phyloP scores from a whole-genome alignment of 1,139 yeast species.

The Pneumocystis murina region DNA sequence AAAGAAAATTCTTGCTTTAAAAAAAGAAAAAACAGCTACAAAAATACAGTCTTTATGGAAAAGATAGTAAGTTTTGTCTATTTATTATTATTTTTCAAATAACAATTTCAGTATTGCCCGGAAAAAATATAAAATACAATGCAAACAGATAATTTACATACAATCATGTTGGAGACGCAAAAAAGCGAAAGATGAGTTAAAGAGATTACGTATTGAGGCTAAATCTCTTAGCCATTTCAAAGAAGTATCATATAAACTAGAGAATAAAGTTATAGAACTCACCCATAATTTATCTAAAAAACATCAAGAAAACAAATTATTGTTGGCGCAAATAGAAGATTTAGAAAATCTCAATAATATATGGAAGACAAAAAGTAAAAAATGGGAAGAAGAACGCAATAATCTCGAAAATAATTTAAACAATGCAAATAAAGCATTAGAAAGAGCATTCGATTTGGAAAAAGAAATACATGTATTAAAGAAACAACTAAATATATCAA shows the following conservation, averaged over 20 bases:
- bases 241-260: slow-evolving; percentile 83
- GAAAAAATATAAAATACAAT: slow-evolving; percentile 29
- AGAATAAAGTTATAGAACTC: slow-evolving; percentile 87
- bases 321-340: slow-evolving; percentile 46
- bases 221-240: slow-evolving; percentile 78
- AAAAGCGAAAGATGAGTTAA: slow-evolving; percentile 52
- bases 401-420: slow-evolving; percentile 17
- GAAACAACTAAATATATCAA: slow-evolving; percentile 47
- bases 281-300: slow-evolving; percentile 70
- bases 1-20: slow-evolving; percentile 32
- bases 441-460: slow-evolving; percentile 24
- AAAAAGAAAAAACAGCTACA: slow-evolving; percentile 49
- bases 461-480: slow-evolving; percentile 28
- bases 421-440: slow-evolving; percentile 33
- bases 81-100: slow-evolving; percentile 26
- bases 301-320: slow-evolving; percentile 63
- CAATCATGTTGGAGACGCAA: slow-evolving; percentile 71
- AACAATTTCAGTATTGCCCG: slow-evolving; percentile 27
- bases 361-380: slow-evolving; percentile 23
- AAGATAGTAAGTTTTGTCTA: slow-evolving; percentile 22
- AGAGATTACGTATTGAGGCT: slow-evolving; percentile 60
- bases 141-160: slow-evolving; percentile 46
- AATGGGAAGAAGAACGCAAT: slow-evolving; percentile 19
- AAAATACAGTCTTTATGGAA: slow-evolving; percentile 49
- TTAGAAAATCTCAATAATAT: slow-evolving; percentile 27